phyloP scores from a whole-genome alignment of 345 rosid species.

The Zanthoxylum bungeanum region DNA sequence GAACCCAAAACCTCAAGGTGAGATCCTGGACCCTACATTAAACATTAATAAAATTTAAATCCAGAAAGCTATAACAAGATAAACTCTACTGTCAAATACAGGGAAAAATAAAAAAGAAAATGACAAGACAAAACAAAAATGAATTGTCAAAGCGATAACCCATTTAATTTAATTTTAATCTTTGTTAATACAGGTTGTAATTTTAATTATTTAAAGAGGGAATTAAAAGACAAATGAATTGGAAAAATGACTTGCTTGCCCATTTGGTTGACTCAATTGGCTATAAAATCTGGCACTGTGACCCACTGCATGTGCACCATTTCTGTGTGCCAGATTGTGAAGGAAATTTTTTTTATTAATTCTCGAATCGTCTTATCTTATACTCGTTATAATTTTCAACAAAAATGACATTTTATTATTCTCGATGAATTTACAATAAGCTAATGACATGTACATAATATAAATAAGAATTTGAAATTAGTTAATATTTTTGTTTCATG shows the following conservation, averaged over 20 bases:
- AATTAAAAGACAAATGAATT: not conserved
- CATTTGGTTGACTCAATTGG: constrained; percentile 8
- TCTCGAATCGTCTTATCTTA: constrained; percentile 1
- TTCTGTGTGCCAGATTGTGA: constrained; percentile 5
- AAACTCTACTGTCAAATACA: not conserved
- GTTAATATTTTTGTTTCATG: constrained; percentile 7
- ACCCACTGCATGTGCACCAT: constrained; percentile 20
- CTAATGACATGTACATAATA: not conserved
- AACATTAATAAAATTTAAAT: too few species aligned
- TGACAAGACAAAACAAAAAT: not conserved
- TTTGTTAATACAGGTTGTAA: constrained; percentile 1
- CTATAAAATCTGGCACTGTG: not conserved
- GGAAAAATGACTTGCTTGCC: not conserved
- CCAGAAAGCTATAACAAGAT: not conserved
- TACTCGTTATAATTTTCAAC: constrained; percentile 6
- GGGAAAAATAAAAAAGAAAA: too few species aligned
- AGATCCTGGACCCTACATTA: not conserved
- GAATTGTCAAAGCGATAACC: not conserved
- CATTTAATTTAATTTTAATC: not conserved
- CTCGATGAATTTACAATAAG: not conserved
- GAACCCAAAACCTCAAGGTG: not conserved
- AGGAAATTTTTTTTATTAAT: not conserved
- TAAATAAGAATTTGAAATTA: not conserved
- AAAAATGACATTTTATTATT: not conserved
- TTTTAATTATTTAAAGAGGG: not conserved